Percentiles rank a stretch among this genome's conserved stretches.
Conservation (phyloP, 768 basidiomycete species). For the Tremella mesenterica region DNA sequence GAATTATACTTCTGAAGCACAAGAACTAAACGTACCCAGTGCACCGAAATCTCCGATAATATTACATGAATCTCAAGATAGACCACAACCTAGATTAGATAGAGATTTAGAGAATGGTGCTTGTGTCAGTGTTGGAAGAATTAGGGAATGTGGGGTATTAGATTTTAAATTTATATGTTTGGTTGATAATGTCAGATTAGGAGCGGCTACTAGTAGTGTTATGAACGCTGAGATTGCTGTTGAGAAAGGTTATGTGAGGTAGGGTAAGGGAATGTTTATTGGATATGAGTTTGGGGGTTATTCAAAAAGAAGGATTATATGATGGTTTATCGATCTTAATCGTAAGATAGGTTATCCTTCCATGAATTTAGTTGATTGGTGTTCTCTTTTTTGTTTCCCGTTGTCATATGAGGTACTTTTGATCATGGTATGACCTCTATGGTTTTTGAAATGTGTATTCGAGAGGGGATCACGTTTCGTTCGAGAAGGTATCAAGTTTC, state of each 20-base stretch:
- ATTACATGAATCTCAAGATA: slow-evolving; percentile 85
- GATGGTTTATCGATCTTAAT: too few relatives aligned
- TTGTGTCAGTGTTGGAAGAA: slow-evolving; percentile 79
- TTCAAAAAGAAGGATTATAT: too few relatives aligned
- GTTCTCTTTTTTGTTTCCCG: too few relatives aligned
- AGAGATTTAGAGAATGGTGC: slow-evolving; percentile 82
- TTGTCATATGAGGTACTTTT: too few relatives aligned
- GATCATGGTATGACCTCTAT: too few relatives aligned
- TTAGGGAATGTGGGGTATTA: slow-evolving; percentile 80
- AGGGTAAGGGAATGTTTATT: slow-evolving; percentile 1
- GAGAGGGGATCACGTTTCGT: too few relatives aligned
- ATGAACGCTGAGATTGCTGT: slow-evolving; percentile 97
- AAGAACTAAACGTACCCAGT: slow-evolving; percentile 61
- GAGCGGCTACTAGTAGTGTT: slow-evolving; percentile 91
- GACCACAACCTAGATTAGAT: slow-evolving; percentile 91
- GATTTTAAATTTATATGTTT: slow-evolving; percentile 94
- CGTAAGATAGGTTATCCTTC: too few relatives aligned
- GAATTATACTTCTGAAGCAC: slow-evolving; percentile 67
- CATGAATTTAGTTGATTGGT: too few relatives aligned
- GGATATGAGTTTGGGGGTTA: background rate
- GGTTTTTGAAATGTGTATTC: too few relatives aligned
- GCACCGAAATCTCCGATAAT: slow-evolving; percentile 75
- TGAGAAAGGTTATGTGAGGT: slow-evolving; percentile 53
- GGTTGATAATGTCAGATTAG: slow-evolving; percentile 86
- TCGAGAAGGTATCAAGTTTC: too few relatives aligned